These are phyloP conservation scores for Perkinsela sp. DNA, from an alignment of 208 protist species.

Conservation along the genomic window DNA sequence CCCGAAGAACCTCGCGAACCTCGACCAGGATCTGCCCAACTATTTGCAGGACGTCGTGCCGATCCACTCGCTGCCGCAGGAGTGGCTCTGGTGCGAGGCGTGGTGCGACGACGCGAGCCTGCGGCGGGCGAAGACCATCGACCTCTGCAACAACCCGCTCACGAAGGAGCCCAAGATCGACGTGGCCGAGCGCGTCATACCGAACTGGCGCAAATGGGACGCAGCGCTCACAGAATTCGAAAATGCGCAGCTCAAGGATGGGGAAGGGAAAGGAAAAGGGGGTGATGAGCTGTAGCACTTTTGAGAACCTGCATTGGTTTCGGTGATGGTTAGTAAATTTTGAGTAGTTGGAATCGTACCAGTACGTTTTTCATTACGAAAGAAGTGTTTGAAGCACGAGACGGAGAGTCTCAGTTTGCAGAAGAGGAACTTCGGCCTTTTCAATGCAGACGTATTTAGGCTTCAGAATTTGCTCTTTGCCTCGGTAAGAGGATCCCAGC, in stretches of 20 bases:
- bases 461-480: too few species aligned
- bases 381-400: too few species aligned
- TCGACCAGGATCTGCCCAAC: conserved; percentile 88
- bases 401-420: too few species aligned
- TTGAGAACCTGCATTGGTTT: too few species aligned
- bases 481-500: too few species aligned
- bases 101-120: conserved; percentile 81
- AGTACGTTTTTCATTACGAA: too few species aligned
- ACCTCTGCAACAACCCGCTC: conserved; percentile 85
- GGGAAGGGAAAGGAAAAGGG: too few species aligned
- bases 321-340: too few species aligned
- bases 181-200: conserved; percentile 59
- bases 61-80: conserved; percentile 82
- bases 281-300: too few species aligned
- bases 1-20: conserved; percentile 59
- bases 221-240: conserved; percentile 16
- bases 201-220: conserved; percentile 58
- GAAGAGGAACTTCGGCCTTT: too few species aligned
- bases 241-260: conserved; percentile 1
- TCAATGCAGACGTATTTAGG: too few species aligned
- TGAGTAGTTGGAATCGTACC: too few species aligned
- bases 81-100: conserved; percentile 96
- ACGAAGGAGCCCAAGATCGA: conserved; percentile 81
- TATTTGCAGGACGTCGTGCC: conserved; percentile 66
- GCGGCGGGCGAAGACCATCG: conserved; percentile 78